Evolutionary conservation across 176 grass and related monocot species (phyloP).

Genomic region (Juncus effusus): DNA sequence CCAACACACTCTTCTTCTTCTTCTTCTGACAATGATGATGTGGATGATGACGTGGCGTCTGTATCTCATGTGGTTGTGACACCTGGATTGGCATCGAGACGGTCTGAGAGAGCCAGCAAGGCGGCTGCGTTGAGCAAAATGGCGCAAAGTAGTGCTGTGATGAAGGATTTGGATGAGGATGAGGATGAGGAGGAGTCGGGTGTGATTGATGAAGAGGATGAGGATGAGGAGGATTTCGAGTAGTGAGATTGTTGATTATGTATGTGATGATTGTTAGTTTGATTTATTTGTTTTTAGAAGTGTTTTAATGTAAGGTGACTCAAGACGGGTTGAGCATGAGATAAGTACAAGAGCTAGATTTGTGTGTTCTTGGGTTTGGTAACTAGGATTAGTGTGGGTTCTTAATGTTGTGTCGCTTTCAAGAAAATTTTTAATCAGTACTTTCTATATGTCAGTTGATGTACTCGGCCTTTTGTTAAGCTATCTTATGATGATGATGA

Average conservation of each 20-base stretch:
- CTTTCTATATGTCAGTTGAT: too few relatives aligned
- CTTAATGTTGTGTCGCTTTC: too few relatives aligned
- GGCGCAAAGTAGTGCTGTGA: conserved; percentile 19
- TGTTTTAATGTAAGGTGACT: too few relatives aligned
- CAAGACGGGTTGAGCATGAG: too few relatives aligned
- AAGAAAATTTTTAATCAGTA: too few relatives aligned
- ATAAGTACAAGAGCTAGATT: too few relatives aligned
- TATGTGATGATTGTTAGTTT: too few relatives aligned
- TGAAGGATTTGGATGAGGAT: conserved; percentile 31
- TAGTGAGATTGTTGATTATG: too few relatives aligned
- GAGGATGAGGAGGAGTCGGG: conserved; percentile 26
- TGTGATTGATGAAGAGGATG: conserved; percentile 51
- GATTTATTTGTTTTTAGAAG: too few relatives aligned
- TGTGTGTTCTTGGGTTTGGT: too few relatives aligned
- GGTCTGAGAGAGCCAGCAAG: conserved; percentile 81
- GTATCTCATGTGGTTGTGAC: conserved; percentile 35
- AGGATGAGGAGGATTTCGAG: conserved; percentile 2
- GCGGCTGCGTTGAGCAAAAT: conserved; percentile 68
- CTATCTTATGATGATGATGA: conserved; percentile 1
- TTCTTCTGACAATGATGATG: conserved; percentile 12
- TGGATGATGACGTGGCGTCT: background rate
- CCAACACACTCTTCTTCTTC: conserved; percentile 38
- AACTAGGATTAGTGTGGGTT: too few relatives aligned
- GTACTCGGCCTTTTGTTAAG: background rate
- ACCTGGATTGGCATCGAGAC: conserved; percentile 31